Percentiles rank a stretch among this genome's conserved stretches.
These are phyloP conservation scores for Carallia pectinifolia DNA, from an alignment of 345 rosid genomes.

Conservation along the genomic window DNA sequence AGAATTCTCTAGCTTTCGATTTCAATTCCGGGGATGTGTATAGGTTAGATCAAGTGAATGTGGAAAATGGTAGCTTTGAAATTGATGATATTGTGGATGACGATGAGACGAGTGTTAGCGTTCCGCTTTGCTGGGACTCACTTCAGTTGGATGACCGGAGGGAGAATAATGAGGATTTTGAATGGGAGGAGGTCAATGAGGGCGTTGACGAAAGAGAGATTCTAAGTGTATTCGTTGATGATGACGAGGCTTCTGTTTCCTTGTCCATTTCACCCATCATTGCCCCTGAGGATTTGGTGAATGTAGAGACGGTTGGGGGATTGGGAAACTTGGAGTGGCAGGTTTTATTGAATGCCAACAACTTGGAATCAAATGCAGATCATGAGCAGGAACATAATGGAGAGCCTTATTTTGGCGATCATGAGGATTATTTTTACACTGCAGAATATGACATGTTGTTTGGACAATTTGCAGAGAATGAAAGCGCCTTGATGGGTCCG, in stretches of 20 bases:
- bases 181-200: slow-evolving; percentile 93
- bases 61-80: slow-evolving; percentile 9
- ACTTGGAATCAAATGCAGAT: slow-evolving; percentile 53
- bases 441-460: slow-evolving; percentile 70
- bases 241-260: slow-evolving; percentile 59
- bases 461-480: slow-evolving; percentile 72
- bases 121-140: slow-evolving; percentile 77
- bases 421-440: slow-evolving; percentile 55
- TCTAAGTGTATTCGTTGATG: slow-evolving; percentile 52
- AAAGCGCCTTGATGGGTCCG: slow-evolving; percentile 48
- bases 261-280: slow-evolving; percentile 53
- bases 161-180: slow-evolving; percentile 63
- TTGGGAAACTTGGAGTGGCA: slow-evolving; percentile 72
- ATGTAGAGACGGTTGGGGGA: slow-evolving; percentile 52
- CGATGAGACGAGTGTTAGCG: slow-evolving; percentile 43
- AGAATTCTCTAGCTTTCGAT: slow-evolving; percentile 30
- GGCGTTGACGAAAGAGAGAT: slow-evolving; percentile 59
- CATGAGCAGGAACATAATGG: slow-evolving; percentile 33
- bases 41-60: slow-evolving; percentile 18
- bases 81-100: slow-evolving; percentile 30
- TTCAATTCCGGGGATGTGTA: slow-evolving; percentile 53
- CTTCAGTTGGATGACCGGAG: slow-evolving; percentile 63
- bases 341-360: slow-evolving; percentile 61
- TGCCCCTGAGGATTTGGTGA: slow-evolving; percentile 52
- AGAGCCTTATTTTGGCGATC: slow-evolving; percentile 51